Conservation (phyloP, 148 eudicot genomes). For the Limonium bicolor region DNA sequence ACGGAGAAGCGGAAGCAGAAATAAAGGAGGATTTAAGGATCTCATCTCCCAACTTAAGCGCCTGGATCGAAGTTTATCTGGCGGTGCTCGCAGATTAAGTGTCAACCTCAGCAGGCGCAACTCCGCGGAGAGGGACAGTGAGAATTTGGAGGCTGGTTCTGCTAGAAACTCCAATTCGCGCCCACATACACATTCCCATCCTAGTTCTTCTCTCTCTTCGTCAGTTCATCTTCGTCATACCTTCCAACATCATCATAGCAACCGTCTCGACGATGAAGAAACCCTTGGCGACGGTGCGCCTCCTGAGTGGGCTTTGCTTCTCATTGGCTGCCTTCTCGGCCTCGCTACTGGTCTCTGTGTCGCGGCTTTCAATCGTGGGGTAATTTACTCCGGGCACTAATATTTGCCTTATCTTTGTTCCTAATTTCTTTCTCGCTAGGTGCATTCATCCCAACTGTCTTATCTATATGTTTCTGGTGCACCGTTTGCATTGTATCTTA, state of each 20-base stretch:
- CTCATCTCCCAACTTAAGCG: conserved; percentile 19
- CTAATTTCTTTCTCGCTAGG: no score
- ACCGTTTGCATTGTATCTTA: no score
- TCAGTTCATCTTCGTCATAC: not conserved
- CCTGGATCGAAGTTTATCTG: conserved; percentile 29
- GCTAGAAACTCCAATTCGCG: conserved; percentile 3
- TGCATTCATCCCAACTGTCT: no score
- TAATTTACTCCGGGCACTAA: no score
- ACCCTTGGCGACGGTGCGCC: conserved; percentile 49
- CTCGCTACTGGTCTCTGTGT: conserved; percentile 94
- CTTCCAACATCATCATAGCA: conserved; percentile 4
- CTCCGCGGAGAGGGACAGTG: conserved; percentile 6
- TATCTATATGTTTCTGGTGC: no score
- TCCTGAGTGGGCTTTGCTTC: conserved; percentile 92
- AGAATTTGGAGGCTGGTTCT: conserved; percentile 5
- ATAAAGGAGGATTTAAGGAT: conserved; percentile 15
- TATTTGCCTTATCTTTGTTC: no score
- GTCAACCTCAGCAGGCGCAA: conserved; percentile 9
- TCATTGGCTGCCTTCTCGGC: conserved; percentile 86
- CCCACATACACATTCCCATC: not conserved
- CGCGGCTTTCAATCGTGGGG: conserved; percentile 82
- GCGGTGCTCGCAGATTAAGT: conserved; percentile 6
- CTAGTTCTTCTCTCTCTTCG: conserved; percentile 5
- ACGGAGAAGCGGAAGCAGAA: not conserved
- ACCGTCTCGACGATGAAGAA: conserved; percentile 23